Evolutionary conservation across 2,329 filamentous ascomycete genomes (phyloP), one percentile per base, ranked within the genome.

Genomic region (Bimuria novae-zelandiae): DNA sequence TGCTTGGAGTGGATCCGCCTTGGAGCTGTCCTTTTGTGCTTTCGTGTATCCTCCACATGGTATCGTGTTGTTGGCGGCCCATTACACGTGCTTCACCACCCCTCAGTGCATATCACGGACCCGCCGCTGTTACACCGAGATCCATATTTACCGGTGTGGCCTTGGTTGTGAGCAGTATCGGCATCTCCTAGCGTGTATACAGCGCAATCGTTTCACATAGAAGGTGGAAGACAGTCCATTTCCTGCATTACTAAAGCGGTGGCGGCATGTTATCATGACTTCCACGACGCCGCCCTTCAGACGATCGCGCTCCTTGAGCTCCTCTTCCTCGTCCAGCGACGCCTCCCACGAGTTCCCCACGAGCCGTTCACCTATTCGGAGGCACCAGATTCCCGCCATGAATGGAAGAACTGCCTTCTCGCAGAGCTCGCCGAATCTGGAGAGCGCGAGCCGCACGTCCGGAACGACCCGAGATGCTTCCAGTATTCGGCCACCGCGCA

Each of bases 241-340:
- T 17, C 29, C n/a, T 14, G 19, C 33, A 41, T 45, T 40, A 32
- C 37, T 45, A 43, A 37, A 40, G 32, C 32, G 32, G 65, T 68
- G 63, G 65, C 67, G 67, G 59, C 51, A 67, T 66, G 64, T 63
- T 55, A 58, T 59, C 55, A 63, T 70, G 60, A 62, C 59, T 54
- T 49, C 49, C 57, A 58, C 56, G 59, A 46, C 42, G 47, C 53
- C 44, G 44, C 33, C 27, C 44, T n/a, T 16, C 46, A 43, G 35
- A 45, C 43, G 42, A 39, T 51, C 48, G 49, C 44, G 48, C 52
- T 50, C 54, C 52, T 35, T 43, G 45, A 48, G 48, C 33, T 43
- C 41, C 27, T 35, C 36, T 12, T 17, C n/a, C 22, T 50, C 52
- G 25, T 36, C 39, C 21, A 27, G 50, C 35, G 36, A 49, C 49